phyloP scores from a whole-genome alignment of 495 filamentous ascomycete genomes.

The Chaetomium fimeti region DNA sequence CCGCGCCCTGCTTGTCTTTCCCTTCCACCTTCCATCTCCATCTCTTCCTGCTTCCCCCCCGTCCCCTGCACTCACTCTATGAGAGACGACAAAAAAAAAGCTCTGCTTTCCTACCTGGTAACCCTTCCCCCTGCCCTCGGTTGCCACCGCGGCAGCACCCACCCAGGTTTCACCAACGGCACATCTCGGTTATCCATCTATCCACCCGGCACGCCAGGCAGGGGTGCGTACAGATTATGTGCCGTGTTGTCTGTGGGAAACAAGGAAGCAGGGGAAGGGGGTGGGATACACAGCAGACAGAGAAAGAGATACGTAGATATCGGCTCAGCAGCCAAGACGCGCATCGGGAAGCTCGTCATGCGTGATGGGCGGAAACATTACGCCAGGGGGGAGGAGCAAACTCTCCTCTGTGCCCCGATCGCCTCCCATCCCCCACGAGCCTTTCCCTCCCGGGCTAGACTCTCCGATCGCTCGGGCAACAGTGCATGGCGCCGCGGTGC shows the following conservation, averaged over 20 bases:
- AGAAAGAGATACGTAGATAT: not conserved
- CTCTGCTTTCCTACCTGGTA: no score
- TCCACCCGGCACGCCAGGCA: no score
- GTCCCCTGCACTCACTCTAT: no score
- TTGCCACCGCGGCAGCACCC: no score
- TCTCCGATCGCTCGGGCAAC: conserved; percentile 8
- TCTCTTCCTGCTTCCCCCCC: no score
- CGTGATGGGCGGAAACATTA: not conserved
- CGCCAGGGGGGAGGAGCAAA: not conserved
- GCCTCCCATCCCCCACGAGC: conserved; percentile 11
- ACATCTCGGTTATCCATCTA: no score
- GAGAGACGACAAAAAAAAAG: no score
- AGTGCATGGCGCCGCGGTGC: not conserved
- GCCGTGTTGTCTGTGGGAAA: not conserved
- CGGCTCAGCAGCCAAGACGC: not conserved
- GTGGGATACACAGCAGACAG: no score
- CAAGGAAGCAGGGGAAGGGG: not conserved
- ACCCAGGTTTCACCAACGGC: no score
- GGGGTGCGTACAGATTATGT: no score
- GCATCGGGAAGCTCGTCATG: conserved; percentile 16
- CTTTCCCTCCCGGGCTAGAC: conserved; percentile 18
- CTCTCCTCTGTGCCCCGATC: not conserved
- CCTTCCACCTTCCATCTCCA: no score
- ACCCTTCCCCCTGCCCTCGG: no score
- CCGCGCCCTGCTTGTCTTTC: not conserved